Percentiles rank a stretch among this genome's conserved stretches.
Conservation (phyloP, 2,329 filamentous ascomycete species). For the Chrysosporium keratinophilum region DNA sequence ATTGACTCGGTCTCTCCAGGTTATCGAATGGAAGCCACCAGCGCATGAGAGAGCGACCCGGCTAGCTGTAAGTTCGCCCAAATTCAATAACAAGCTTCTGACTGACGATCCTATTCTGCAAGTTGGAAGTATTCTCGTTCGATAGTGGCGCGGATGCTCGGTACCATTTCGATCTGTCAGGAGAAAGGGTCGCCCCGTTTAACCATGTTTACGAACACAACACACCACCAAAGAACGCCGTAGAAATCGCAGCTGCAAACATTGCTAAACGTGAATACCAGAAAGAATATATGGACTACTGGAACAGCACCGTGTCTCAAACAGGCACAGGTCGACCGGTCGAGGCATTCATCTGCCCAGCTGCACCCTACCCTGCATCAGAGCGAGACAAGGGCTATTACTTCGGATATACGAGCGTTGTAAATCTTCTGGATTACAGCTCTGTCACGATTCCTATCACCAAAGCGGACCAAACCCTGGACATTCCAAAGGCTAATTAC, state of each 20-base stretch:
- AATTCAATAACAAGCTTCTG: neutral
- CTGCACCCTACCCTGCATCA: conserved; percentile 35
- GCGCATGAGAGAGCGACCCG: conserved; percentile 35
- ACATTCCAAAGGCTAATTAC: conserved; percentile 31
- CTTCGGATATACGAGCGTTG: conserved; percentile 37
- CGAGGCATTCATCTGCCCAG: conserved; percentile 41
- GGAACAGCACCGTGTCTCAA: conserved; percentile 43
- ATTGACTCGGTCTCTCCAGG: conserved; percentile 14
- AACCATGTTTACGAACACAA: conserved; percentile 27
- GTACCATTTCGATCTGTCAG: conserved; percentile 44
- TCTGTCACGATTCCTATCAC: conserved; percentile 47
- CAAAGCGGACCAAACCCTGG: conserved; percentile 42
- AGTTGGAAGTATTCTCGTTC: neutral
- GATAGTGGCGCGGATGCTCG: conserved; percentile 39
- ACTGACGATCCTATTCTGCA: neutral
- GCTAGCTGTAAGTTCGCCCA: conserved; percentile 30
- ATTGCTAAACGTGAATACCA: conserved; percentile 44
- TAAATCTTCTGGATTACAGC: conserved; percentile 51
- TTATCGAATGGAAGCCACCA: conserved; percentile 51
- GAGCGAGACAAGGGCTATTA: conserved; percentile 37
- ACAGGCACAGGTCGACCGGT: conserved; percentile 45
- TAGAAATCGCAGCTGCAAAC: conserved; percentile 35
- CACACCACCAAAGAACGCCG: conserved; percentile 34
- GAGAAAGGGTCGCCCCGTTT: conserved; percentile 34
- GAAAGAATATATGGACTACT: conserved; percentile 49